Evolutionary conservation across 1,284 basidiomycete genomes (phyloP).

Genomic region (Ganoderma leucocontextum): DNA sequence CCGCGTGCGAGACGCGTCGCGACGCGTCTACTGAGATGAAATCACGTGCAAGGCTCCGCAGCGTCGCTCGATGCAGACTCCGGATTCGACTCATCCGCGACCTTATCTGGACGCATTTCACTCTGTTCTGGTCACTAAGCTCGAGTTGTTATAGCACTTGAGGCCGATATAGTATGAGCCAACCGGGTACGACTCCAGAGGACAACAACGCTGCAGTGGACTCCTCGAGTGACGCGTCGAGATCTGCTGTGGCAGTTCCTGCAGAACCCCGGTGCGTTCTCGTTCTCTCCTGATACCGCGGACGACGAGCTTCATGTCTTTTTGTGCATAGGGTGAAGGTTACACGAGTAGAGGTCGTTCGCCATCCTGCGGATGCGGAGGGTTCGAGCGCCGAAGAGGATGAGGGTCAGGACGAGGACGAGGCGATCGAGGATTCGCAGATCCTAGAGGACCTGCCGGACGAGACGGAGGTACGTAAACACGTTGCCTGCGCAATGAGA

Average conservation of each 20-base stretch:
- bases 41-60: conserved; percentile 26
- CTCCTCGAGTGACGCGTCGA: neutral
- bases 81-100: conserved; percentile 8
- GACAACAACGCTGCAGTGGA: neutral
- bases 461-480: conserved; percentile 67
- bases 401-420: conserved; percentile 40
- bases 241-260: neutral
- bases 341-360: conserved; percentile 38
- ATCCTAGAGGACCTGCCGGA: conserved; percentile 61
- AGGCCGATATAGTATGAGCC: neutral
- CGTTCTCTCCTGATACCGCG: neutral
- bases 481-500: conserved; percentile 20
- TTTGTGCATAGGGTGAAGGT: conserved; percentile 30
- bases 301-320: neutral
- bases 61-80: conserved; percentile 18
- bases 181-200: conserved; percentile 13
- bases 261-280: conserved; percentile 5
- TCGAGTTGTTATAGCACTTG: neutral
- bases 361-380: conserved; percentile 23
- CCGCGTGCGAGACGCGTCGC: conserved; percentile 17
- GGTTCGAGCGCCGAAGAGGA: conserved; percentile 51
- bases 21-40: conserved; percentile 23
- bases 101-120: neutral
- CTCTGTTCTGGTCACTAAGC: neutral
- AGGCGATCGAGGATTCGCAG: conserved; percentile 50